Percentiles rank a stretch among this genome's conserved stretches.
Evolutionary conservation across 345 rosid genomes (phyloP).

Genomic region (Sapria himalayana): DNA sequence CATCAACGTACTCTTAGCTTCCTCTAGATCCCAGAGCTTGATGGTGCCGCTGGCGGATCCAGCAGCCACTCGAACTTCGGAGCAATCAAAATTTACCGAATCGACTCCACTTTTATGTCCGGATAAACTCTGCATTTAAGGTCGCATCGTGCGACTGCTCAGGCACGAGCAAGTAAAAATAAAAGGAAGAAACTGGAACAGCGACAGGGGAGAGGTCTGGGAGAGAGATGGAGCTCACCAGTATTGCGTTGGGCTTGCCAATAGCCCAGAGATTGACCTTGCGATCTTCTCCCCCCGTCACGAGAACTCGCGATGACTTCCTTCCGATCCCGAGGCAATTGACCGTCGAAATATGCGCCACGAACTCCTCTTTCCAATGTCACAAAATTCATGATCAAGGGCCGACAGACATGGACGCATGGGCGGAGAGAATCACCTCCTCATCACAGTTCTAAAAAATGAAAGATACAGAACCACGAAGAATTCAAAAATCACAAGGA

Average conservation of each 20-base stretch:
- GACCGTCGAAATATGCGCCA: slow-evolving; percentile 82
- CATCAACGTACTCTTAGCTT: slow-evolving; percentile 75
- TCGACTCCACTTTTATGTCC: slow-evolving; percentile 94
- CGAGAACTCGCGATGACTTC: slow-evolving; percentile 85
- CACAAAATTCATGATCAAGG: background rate
- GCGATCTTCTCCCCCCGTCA: slow-evolving; percentile 97
- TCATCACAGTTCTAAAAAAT: too few species aligned
- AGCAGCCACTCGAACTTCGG: slow-evolving; percentile 84
- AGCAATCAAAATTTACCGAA: slow-evolving; percentile 90
- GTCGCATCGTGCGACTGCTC: background rate
- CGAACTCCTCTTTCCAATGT: slow-evolving; percentile 69
- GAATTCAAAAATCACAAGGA: slow-evolving; percentile 20
- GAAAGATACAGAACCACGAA: slow-evolving; percentile 4
- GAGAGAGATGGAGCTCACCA: slow-evolving; percentile 71
- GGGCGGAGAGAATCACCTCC: background rate
- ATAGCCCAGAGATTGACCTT: slow-evolving; percentile 99
- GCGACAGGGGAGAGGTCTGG: background rate
- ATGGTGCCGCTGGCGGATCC: slow-evolving; percentile 97
- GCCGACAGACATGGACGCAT: background rate
- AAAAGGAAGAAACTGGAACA: background rate
- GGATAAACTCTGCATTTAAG: slow-evolving; percentile 54
- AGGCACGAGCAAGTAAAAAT: background rate
- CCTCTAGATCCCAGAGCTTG: slow-evolving; percentile 96
- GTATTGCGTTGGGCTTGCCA: slow-evolving; percentile 93
- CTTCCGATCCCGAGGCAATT: slow-evolving; percentile 95